These are phyloP conservation scores for Buxus sempervirens DNA, from an alignment of 164 flowering plant species.

Conservation along the genomic window DNA sequence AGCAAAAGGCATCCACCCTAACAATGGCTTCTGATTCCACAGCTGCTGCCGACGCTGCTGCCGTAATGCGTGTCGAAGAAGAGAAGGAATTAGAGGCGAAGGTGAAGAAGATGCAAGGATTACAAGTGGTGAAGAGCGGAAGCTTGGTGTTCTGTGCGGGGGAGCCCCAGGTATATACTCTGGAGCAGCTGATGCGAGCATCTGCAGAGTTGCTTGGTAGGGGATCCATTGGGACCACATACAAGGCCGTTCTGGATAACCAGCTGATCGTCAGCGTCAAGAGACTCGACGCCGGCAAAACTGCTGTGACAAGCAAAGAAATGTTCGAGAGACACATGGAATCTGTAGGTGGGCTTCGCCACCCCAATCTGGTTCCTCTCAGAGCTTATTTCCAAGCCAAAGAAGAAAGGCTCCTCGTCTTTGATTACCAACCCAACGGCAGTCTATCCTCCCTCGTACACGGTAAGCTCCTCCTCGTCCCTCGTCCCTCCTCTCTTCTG, in stretches of 20 bases:
- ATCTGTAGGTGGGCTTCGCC: constrained; percentile 71
- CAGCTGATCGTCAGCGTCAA: constrained; percentile 77
- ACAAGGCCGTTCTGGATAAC: constrained; percentile 86
- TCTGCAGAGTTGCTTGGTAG: constrained; percentile 90
- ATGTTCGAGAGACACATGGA: constrained; percentile 73
- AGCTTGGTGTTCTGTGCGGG: constrained; percentile 81
- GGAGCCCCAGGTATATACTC: constrained; percentile 54
- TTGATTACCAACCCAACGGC: constrained; percentile 88
- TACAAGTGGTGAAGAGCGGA: constrained; percentile 60
- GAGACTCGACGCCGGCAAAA: constrained; percentile 56
- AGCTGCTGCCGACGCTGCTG: constrained; percentile 33
- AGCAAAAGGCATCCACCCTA: constrained; percentile 6
- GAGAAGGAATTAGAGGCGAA: constrained; percentile 58
- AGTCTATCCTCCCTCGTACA: constrained; percentile 85
- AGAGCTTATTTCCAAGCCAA: constrained; percentile 86
- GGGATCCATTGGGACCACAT: constrained; percentile 79
- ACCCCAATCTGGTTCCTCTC: constrained; percentile 86
- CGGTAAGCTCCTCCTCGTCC: constrained; percentile 53
- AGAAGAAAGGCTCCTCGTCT: constrained; percentile 80
- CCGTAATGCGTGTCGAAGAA: constrained; percentile 45
- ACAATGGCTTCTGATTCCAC: constrained; percentile 22
- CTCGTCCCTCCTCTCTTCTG: too few species aligned
- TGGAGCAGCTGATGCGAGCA: constrained; percentile 93
- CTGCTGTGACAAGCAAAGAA: constrained; percentile 42
- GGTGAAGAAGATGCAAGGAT: constrained; percentile 41